Base-by-base conservation (phyloP, 2,329 filamentous ascomycete species). In the Sporothrix brunneoviolacea region DNA sequence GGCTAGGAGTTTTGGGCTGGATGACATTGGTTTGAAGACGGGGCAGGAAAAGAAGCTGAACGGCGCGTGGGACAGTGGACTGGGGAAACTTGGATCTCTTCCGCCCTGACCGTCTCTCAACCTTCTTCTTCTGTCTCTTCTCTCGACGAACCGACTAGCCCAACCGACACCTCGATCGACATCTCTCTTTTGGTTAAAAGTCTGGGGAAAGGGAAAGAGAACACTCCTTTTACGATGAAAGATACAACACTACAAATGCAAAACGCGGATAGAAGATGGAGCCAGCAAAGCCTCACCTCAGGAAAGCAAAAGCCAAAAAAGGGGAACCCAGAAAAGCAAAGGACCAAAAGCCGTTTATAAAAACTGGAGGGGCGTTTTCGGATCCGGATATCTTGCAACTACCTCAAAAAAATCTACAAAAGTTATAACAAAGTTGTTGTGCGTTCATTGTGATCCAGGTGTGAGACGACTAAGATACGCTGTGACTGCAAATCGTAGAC, bases 351-450 rank as follows among this genome's bases (percentile, higher is more conserved):
- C 45, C 28, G 44, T n/a, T 39, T 39, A 19, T 42, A 21, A 53
- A 51, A 40, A 48, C 33, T 36, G 39, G 33, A 48, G 28, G 80
- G 83, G 83, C 83, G 84, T 87, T 88, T 82, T 78, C 77, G 80
- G 76, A 75, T 83, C 84, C 84, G 84, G 84, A 88, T 88, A 87
- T 87, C 83, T 86, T 80, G 82, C 83, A 85, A 82, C 74, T 76
- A 71, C 71, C 28, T 18, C 27, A 52, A 53, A 72, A 61, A 57
- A 56, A 57, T 47, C 12, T n/a, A 55, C 54, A 55, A 65, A 61
- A 73, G 69, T 67, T 72, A 70, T 60, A 32, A 22, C 16, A 39
- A 3, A 36, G 16, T 18, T 4, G 8, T n/a, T 53, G 51, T 35
- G 6, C 21, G 12, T 4, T 10, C 5, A n/a, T 28, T 12, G 28